Base-by-base conservation (phyloP, 2,329 filamentous ascomycete genomes). In the Penicillium fuscoglaucum region DNA sequence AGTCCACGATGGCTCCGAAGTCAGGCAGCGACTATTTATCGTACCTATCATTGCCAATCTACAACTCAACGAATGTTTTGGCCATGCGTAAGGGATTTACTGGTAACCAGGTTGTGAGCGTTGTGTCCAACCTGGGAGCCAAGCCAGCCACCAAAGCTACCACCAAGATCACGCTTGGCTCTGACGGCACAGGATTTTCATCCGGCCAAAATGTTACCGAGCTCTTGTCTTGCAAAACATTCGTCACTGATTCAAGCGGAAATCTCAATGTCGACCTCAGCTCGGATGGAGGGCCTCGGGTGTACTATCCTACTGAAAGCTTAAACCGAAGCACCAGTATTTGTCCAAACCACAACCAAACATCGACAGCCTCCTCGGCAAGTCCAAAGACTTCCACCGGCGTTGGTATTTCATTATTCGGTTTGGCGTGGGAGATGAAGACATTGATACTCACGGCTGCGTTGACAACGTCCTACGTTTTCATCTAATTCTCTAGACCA, bases 281-380 rank as follows among this genome's bases (percentile, higher is more conserved):
- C 53, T 59, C 53, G 37, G 57, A 59, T 57, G 57, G 57, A 48
- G 57, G 57, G 13, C 57, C 57, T 33, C 43, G 57, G 43, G 57
- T 59, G n/a, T 59, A 52, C 35, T 59, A 59, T 48, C 57, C 57
- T 40, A 57, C 57, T 44, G 47, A 59, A 48, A 59, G 57, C 24
- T 29, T 59, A 15, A 59, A 57, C 29, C 48, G 48, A 33, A 57
- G 57, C 48, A 48, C 29, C 8, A 52, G 33, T 48, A 43, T 59
- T 45, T 59, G 57, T 52, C 28, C 17, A 48, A 17, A 41, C 51
- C 31, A 35, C 4, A 55, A 31, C 2, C 31, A 28, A 28, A 55
- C 56, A 50, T 55, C 56, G 0, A 50, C 52, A 55, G 15, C 39
- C n/a, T 55, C 55, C 5, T 40, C 56, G 6, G 19, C 52, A 39